Base-by-base conservation (phyloP, 768 basidiomycete species). In the Amanita subjunquillea region DNA sequence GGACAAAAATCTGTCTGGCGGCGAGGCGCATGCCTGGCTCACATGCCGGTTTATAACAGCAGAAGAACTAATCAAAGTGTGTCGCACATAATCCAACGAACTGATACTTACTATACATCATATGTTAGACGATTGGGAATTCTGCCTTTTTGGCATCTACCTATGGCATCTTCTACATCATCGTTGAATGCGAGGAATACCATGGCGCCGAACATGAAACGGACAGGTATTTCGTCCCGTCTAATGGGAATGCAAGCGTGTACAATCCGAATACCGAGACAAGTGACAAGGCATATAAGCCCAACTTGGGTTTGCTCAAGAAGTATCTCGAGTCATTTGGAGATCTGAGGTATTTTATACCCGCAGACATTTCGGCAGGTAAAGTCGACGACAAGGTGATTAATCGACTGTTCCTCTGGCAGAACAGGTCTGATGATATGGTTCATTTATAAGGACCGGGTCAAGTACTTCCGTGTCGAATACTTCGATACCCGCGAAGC, bases 401-500 rank as follows among this genome's bases (percentile, higher is more conserved):
- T 50, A 17, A 39, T 42, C n/a, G 13, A 25, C 17, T 37, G 7
- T 23, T 38, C 27, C 38, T 25, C 42, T 20, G 51, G 29, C 30
- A 53, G 10, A 34, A 5, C 47, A 41, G 12, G 15, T 30, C 54
- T 5, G 42, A 29, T 27, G 12, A 23, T 23, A 30, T 50, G 15
- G 34, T 41, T 37, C 44, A 13, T 4, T 13, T 20, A 9, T 49
- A 56, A 67, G 63, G 45, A 54, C 9, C 39, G 53, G 6, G 55
- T 57, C 6, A 62, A 59, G 64, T 64, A 73, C 27, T 87, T 80
- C 63, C 67, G 66, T 38, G 76, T 82, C 48, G 85, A 88, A 56
- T 91, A 78, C 62, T 84, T 74, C 60, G 86, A 90, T 59, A 71
- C 78, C 25, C 73, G 84, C 23, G 73, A 75, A 37, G 80, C 84